Conservation (phyloP, 164 flowering plant species). For the Magnolia sinica region DNA sequence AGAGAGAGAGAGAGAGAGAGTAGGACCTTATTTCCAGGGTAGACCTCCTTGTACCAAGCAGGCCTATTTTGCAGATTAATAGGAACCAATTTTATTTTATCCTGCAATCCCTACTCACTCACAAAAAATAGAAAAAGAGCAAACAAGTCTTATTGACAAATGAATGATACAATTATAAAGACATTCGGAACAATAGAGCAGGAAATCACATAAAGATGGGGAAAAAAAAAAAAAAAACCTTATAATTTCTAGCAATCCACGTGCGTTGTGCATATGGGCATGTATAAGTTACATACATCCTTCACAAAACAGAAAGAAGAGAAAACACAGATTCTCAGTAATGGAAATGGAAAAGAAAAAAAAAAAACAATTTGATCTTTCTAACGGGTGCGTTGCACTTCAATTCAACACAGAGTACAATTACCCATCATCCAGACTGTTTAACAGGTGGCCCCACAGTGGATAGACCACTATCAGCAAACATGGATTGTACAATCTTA, state of each 20-base stretch:
- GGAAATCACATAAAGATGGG: not conserved
- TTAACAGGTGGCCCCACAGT: not conserved
- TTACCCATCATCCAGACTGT: not conserved
- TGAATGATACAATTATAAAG: not conserved
- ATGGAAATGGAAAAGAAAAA: not conserved
- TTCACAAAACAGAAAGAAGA: conserved; percentile 19
- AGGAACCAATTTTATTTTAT: conserved; percentile 66
- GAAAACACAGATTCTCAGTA: not conserved
- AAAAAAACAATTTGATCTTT: not conserved
- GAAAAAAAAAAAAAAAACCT: conserved; percentile 50
- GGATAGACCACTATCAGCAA: too few species aligned
- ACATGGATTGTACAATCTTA: too few species aligned
- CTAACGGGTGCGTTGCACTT: not conserved
- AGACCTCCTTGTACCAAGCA: conserved; percentile 88
- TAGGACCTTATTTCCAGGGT: conserved; percentile 63
- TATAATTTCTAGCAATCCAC: conserved; percentile 78
- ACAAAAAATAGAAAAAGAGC: not conserved
- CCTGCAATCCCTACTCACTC: not conserved
- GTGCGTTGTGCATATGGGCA: conserved; percentile 87
- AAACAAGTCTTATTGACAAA: not conserved
- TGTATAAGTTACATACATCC: conserved; percentile 63
- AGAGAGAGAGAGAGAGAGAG: too few species aligned
- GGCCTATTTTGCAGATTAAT: conserved; percentile 72
- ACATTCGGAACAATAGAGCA: not conserved
- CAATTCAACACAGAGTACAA: too few species aligned